Evolutionary conservation across 75 land plant genomes (phyloP), one percentile per base, ranked within the genome.

Genomic region (Cryptomeria japonica): DNA sequence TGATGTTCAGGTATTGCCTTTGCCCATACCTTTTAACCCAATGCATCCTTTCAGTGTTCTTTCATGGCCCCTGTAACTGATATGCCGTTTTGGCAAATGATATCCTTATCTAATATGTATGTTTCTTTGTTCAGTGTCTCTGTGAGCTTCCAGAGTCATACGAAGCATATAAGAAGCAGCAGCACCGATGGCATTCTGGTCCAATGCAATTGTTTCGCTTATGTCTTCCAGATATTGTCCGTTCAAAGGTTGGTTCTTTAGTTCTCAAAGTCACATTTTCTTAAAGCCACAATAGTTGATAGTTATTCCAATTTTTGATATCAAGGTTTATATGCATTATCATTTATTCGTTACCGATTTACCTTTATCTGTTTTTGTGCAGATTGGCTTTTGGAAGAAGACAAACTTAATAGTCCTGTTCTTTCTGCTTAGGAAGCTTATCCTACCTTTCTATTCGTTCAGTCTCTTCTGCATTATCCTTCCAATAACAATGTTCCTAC

Each of bases 181-280:
- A 97, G 78, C 98, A 97, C 80, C 85, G 98, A 9, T 97, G 98
- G 98, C 98, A 97, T 88, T 97, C 98, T 9, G 98, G 98, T 16
- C 98, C 98, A 25, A 97, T 97, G 98, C 98, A 97, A 84, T 87
- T 97, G 61, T 95, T 97, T 78, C 92, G 98, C 3, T 89, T 97
- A 61, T 96, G 97, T 61, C 86, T 97, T 47, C 95, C 94, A 16
- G 97, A 88, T 32, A 91, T 97, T 7, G 58, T 97, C 36, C 83
- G 87, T 80, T 92, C 98, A 3, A 97, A 97, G 97, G 98, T 96
- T 87, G 19, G 51, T 49, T 34, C 44, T 34, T 22, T 28, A 41
- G 42, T 32, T 36, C 39, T 36, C 39, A 32, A 31, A 42, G 49
- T 13, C 36, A 19, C 87, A 47, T 5, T 88, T 85, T 55, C 15